phyloP scores from a whole-genome alignment of 2,329 filamentous ascomycete species.

The Cyanodermella asteris region DNA sequence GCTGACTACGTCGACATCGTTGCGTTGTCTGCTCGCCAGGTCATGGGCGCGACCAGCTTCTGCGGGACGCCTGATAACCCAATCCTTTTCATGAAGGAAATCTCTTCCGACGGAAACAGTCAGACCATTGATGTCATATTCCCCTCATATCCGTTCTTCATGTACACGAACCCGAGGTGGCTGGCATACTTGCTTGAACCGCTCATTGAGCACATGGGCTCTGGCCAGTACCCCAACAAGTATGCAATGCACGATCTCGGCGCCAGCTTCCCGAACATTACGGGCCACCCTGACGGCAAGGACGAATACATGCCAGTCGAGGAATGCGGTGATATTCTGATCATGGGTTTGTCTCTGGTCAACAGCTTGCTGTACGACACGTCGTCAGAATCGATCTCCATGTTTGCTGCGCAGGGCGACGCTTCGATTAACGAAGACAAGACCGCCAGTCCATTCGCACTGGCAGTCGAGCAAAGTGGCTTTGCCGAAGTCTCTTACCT shows the following conservation, averaged over 20 bases:
- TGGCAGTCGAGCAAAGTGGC: slow-evolving; percentile 27
- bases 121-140: slow-evolving; percentile 80
- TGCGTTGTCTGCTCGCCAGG: slow-evolving; percentile 56
- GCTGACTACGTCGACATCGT: slow-evolving; percentile 58
- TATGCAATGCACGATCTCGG: slow-evolving; percentile 64
- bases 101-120: slow-evolving; percentile 65
- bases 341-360: slow-evolving; percentile 57
- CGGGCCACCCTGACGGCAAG: slow-evolving; percentile 45
- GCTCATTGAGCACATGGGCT: slow-evolving; percentile 58
- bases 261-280: slow-evolving; percentile 52
- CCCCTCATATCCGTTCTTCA: slow-evolving; percentile 65
- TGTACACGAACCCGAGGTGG: slow-evolving; percentile 68
- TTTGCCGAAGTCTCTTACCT: too few species aligned
- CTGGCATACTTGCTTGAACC: slow-evolving; percentile 60
- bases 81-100: slow-evolving; percentile 65
- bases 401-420: slow-evolving; percentile 28
- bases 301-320: slow-evolving; percentile 61
- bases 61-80: slow-evolving; percentile 48
- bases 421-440: slow-evolving; percentile 8
- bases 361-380: slow-evolving; percentile 48
- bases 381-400: slow-evolving; percentile 32
- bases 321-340: slow-evolving; percentile 63
- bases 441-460: slow-evolving; percentile 22
- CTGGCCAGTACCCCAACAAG: slow-evolving; percentile 64
- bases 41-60: slow-evolving; percentile 57